Percentiles rank a stretch among this genome's conserved stretches.
phyloP scores from a whole-genome alignment of 129 eudicot species.

The Gnaphalium uliginosum region DNA sequence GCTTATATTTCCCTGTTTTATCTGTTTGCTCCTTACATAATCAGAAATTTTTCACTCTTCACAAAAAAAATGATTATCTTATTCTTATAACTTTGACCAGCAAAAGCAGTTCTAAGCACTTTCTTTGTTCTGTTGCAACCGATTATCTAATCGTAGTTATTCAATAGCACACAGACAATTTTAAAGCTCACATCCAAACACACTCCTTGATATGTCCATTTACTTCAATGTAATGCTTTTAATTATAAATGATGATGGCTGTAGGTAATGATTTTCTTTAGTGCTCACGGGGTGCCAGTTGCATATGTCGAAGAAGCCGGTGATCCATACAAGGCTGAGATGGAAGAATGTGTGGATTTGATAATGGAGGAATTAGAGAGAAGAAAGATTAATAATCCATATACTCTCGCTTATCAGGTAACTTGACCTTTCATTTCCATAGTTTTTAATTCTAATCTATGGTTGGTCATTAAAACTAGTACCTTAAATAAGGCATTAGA shows the following conservation, averaged over 20 bases:
- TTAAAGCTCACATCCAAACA: background rate
- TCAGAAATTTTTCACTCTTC: background rate
- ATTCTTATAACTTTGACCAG: background rate
- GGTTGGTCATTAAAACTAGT: background rate
- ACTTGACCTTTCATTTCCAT: background rate
- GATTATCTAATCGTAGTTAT: too few species aligned
- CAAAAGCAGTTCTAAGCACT: background rate
- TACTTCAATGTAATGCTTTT: slow-evolving; percentile 21
- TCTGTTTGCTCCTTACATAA: background rate
- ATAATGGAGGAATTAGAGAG: slow-evolving; percentile 96
- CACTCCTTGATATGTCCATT: background rate
- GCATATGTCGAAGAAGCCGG: slow-evolving; percentile 99
- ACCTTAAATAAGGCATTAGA: background rate
- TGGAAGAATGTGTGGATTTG: slow-evolving; percentile 98
- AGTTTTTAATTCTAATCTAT: background rate
- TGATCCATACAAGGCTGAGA: slow-evolving; percentile 99
- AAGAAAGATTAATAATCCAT: slow-evolving; percentile 61
- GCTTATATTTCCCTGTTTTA: too few species aligned
- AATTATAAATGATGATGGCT: background rate
- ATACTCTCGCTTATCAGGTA: slow-evolving; percentile 95
- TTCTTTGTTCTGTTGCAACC: background rate
- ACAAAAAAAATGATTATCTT: background rate
- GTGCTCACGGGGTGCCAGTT: slow-evolving; percentile 97
- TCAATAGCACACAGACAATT: background rate
- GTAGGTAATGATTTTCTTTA: slow-evolving; percentile 95